Base-by-base conservation (phyloP, 768 basidiomycete species). In the Pisolithus tinctorius region DNA sequence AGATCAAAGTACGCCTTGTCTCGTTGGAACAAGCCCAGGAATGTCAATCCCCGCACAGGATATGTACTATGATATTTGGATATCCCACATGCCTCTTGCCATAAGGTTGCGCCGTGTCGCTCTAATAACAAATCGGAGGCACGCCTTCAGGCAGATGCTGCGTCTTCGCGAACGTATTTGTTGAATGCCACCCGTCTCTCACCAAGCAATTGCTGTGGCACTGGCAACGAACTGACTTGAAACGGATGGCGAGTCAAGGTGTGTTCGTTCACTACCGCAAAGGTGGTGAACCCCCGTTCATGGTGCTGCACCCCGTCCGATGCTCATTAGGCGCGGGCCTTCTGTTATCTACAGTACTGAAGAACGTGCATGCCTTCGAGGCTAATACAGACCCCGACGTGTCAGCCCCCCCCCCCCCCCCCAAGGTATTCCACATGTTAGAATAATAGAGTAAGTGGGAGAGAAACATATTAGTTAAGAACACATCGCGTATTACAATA, bases 261-360 rank as follows among this genome's bases (percentile, higher is more conserved):
- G 67, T 71, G 10, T 62, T 82, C 17, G 63, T 67, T 45, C 68
- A 69, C 50, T 61, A 71, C 55, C 61, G 54, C 55, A n/a, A 77
- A 76, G 72, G 44, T 64, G 57, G 31, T 38, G 79, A 48, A 63
- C 75, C 51, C 63, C 71, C 11, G 56, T 80, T 49, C 74, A 74
- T 61, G 72, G 71, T 34, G 66, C 59, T 13, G 71, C 68, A 4
- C 49, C 73, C 34, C 65, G 29, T 75, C 76, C 36, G 57, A 57
- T 27, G 54, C 55, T 4, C 75, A 75, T 55, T 78, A 73, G 66
- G 60, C 73, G 76, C 29, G 71, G 80, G 25, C 69, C 69, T 10
- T 64, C 65, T 20, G 56, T 75, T 5, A 50, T 60, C 1, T 76
- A 76, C 1, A 74, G 66, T 25, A 64, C 60, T 16, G 60, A 62